Evolutionary conservation across 208 protist species (phyloP).

Genomic region (Leishmania lainsoni): DNA sequence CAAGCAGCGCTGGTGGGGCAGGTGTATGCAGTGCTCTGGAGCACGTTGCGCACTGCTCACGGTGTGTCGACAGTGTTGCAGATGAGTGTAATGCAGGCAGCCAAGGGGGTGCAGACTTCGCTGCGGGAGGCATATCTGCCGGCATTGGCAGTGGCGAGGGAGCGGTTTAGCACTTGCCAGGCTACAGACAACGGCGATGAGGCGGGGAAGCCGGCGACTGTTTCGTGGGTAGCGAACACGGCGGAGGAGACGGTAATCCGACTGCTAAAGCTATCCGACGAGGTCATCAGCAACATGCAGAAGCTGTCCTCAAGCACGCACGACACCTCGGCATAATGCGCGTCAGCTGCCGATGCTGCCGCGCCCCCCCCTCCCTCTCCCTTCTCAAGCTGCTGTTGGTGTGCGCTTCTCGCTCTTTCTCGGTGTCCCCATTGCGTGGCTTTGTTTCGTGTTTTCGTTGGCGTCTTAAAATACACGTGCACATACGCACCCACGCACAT

Average conservation of each 20-base stretch:
- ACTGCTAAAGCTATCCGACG: conserved; percentile 48
- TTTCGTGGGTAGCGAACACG: conserved; percentile 50
- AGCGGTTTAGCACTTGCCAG: conserved; percentile 16
- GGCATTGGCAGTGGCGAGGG: conserved; percentile 26
- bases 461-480: conserved; percentile 2
- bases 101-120: conserved; percentile 38
- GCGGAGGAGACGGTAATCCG: conserved; percentile 54
- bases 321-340: background rate
- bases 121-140: conserved; percentile 36
- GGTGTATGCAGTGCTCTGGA: conserved; percentile 72
- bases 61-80: conserved; percentile 47
- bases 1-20: conserved; percentile 60
- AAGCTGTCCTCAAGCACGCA: conserved; percentile 16
- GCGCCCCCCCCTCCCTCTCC: background rate
- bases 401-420: background rate
- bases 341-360: background rate
- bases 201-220: background rate
- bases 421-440: background rate
- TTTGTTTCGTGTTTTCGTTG: background rate
- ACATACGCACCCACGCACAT: background rate
- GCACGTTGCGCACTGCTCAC: conserved; percentile 50
- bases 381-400: background rate
- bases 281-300: conserved; percentile 43
- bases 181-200: conserved; percentile 1
- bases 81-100: conserved; percentile 44